phyloP scores from a whole-genome alignment of 2,329 filamentous ascomycete species.

The Sordariomycetes sp. region DNA sequence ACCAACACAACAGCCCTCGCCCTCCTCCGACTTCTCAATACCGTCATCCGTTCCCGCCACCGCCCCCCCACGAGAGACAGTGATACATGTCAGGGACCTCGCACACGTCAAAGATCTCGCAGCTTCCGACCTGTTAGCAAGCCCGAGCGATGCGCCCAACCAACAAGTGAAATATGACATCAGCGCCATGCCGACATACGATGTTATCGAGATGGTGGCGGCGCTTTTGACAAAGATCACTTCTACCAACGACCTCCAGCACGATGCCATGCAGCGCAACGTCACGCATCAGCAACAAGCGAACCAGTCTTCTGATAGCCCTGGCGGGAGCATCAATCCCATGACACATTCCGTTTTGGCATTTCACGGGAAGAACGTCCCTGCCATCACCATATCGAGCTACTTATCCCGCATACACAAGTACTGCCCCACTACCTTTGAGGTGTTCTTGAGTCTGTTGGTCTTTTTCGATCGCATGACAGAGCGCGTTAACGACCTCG shows the following conservation, averaged over 20 bases:
- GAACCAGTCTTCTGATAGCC: constrained; percentile 31
- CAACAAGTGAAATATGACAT: constrained; percentile 76
- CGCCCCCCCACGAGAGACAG: constrained; percentile 27
- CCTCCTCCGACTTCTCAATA: constrained; percentile 24
- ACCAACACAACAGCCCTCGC: constrained; percentile 27
- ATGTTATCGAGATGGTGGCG: constrained; percentile 98
- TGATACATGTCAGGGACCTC: constrained; percentile 78
- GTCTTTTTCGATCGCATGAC: constrained; percentile 99
- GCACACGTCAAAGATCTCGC: constrained; percentile 87
- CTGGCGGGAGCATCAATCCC: constrained; percentile 47
- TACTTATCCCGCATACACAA: constrained; percentile 96
- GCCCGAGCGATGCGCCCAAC: constrained; percentile 32
- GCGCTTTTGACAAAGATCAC: constrained; percentile 95
- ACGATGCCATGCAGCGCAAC: constrained; percentile 78
- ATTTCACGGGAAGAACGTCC: constrained; percentile 97
- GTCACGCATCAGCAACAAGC: constrained; percentile 49
- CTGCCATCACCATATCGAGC: constrained; percentile 92
- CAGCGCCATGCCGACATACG: constrained; percentile 91
- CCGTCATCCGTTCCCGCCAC: constrained; percentile 23
- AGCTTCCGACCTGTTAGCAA: constrained; percentile 60
- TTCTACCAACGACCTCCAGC: constrained; percentile 88
- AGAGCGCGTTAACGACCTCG: constrained; percentile 79
- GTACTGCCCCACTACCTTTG: constrained; percentile 97
- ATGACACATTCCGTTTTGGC: constrained; percentile 66
- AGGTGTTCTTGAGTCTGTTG: constrained; percentile 89